A percentile compares a stretch with the other conserved stretches of the same genome.
phyloP scores from a whole-genome alignment of 2,329 filamentous ascomycete genomes.

The Aspergillus sp. region DNA sequence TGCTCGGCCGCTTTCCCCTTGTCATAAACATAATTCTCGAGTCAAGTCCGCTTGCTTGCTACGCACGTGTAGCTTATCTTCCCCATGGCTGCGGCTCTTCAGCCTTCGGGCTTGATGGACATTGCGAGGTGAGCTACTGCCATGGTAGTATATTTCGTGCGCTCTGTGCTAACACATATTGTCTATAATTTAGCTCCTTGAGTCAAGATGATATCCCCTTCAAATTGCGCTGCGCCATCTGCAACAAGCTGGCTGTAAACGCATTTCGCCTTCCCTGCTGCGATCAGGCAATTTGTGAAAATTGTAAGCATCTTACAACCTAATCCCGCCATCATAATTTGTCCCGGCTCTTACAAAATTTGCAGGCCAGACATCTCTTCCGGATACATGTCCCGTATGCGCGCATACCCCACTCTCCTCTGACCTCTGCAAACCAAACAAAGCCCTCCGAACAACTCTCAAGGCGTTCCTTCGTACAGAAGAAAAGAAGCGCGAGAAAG shows the following conservation, averaged over 20 bases:
- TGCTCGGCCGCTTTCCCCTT: conserved; percentile 8
- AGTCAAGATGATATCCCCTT: conserved; percentile 85
- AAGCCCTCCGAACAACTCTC: conserved; percentile 86
- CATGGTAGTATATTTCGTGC: not conserved
- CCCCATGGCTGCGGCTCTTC: conserved; percentile 41
- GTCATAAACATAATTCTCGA: conserved; percentile 14
- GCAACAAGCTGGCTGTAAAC: conserved; percentile 86
- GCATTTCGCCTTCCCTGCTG: conserved; percentile 91
- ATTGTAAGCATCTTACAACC: conserved; percentile 62
- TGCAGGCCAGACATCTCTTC: conserved; percentile 71
- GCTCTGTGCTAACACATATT: not conserved
- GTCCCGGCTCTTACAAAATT: not conserved
- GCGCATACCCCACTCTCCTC: conserved; percentile 84
- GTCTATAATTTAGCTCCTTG: conserved; percentile 59
- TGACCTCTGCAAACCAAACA: conserved; percentile 84
- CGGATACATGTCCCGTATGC: conserved; percentile 85
- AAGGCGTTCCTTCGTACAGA: conserved; percentile 87
- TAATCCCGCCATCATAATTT: not conserved
- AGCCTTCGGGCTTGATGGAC: conserved; percentile 42
- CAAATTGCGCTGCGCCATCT: conserved; percentile 91
- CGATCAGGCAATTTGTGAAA: conserved; percentile 89
- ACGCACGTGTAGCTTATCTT: conserved; percentile 1
- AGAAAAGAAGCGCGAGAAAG: conserved; percentile 80
- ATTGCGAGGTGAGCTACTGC: conserved; percentile 39
- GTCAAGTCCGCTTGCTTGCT: not conserved